Percentiles rank a stretch among this genome's conserved stretches.
Evolutionary conservation across 2,329 filamentous ascomycete species (phyloP).

Genomic region (Pseudocercospora musae): DNA sequence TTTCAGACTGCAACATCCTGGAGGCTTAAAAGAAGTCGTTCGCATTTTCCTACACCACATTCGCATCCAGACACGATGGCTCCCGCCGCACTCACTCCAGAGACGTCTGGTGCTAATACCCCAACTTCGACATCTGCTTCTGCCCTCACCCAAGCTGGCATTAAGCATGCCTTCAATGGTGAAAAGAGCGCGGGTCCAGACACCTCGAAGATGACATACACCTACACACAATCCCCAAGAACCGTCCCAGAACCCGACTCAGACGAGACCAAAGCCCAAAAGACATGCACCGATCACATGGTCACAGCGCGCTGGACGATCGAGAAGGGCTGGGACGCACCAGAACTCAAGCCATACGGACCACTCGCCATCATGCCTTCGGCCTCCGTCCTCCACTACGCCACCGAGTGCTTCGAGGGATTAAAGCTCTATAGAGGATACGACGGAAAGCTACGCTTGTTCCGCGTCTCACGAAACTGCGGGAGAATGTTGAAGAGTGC

Average conservation of each 20-base stretch:
- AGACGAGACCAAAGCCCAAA: constrained; percentile 38
- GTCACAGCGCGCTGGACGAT: constrained; percentile 63
- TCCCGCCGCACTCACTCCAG: constrained; percentile 34
- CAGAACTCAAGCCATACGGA: constrained; percentile 72
- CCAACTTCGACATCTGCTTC: constrained; percentile 35
- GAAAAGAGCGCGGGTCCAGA: constrained; percentile 26
- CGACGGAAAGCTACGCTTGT: constrained; percentile 70
- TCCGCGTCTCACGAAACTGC: constrained; percentile 72
- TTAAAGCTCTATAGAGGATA: constrained; percentile 68
- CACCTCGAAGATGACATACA: constrained; percentile 43
- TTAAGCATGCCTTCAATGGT: constrained; percentile 31
- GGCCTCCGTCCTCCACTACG: constrained; percentile 80
- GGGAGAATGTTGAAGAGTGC: constrained; percentile 57
- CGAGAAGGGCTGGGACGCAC: constrained; percentile 66
- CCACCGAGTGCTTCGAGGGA: constrained; percentile 87
- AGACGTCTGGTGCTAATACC: constrained; percentile 34
- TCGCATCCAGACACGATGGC: constrained; percentile 25
- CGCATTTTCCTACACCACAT: not conserved
- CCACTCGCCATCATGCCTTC: constrained; percentile 76
- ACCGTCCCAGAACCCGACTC: constrained; percentile 42
- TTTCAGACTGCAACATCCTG: not conserved
- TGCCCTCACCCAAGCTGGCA: constrained; percentile 37
- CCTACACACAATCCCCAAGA: constrained; percentile 41
- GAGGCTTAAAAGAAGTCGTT: too few relatives aligned
- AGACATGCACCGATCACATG: constrained; percentile 80